phyloP scores from a whole-genome alignment of 805 yeast genomes.

The Peterozyma xylosa region DNA sequence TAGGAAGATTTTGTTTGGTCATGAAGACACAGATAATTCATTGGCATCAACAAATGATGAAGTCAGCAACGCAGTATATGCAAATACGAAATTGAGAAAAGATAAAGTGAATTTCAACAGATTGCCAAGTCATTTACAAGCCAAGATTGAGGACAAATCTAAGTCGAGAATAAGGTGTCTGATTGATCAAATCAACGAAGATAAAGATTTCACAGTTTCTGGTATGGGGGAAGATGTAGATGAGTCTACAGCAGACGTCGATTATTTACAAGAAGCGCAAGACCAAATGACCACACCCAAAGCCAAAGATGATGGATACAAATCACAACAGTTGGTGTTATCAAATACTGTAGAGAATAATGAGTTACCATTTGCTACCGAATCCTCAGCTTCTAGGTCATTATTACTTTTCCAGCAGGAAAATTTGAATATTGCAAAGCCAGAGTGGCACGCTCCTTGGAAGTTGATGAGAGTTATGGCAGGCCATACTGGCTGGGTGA shows the following conservation, averaged over 20 bases:
- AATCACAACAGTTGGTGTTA: neutral
- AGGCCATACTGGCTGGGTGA: conserved; percentile 93
- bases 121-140: conserved; percentile 3
- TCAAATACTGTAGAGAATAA: neutral
- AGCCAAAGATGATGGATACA: neutral
- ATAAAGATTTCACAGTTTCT: neutral
- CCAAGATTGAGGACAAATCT: neutral
- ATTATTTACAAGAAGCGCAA: neutral
- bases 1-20: conserved; percentile 2
- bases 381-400: conserved; percentile 16
- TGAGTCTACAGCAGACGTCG: neutral
- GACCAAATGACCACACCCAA: neutral
- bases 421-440: conserved; percentile 9
- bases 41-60: neutral
- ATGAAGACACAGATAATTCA: too few species aligned
- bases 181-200: neutral
- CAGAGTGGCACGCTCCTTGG: conserved; percentile 59
- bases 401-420: conserved; percentile 14
- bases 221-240: neutral
- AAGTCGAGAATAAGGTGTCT: neutral
- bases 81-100: conserved; percentile 1
- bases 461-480: conserved; percentile 62
- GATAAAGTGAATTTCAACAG: neutral
- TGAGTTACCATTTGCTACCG: conserved; percentile 7
- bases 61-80: neutral